Evolutionary conservation across 2,329 filamentous ascomycete species (phyloP).

Genomic region (Cercospora beticola): DNA sequence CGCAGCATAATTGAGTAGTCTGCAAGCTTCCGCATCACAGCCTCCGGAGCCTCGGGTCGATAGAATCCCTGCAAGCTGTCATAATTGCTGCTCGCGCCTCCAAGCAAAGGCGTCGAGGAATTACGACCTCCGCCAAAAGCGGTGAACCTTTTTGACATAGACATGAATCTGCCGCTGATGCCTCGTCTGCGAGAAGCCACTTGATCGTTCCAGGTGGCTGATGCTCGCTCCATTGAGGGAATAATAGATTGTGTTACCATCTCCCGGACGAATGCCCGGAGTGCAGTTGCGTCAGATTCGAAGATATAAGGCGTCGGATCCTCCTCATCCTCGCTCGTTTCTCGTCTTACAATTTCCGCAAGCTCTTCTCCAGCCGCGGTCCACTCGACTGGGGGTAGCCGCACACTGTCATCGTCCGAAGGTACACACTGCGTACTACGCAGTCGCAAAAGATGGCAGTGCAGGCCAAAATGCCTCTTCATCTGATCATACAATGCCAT

Average conservation of each 20-base stretch:
- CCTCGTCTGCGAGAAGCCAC: conserved; percentile 87
- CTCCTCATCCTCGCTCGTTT: conserved; percentile 65
- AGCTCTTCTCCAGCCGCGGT: conserved; percentile 84
- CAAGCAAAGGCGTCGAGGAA: conserved; percentile 51
- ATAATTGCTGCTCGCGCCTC: conserved; percentile 65
- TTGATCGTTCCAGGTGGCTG: conserved; percentile 95
- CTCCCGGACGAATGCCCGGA: conserved; percentile 86
- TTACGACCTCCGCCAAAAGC: conserved; percentile 68
- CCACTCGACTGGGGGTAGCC: conserved; percentile 82
- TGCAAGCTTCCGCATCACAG: conserved; percentile 86
- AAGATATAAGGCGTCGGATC: conserved; percentile 78
- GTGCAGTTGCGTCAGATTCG: conserved; percentile 85
- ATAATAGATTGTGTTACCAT: conserved; percentile 93
- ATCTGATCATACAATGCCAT: conserved; percentile 94
- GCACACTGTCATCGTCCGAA: conserved; percentile 86
- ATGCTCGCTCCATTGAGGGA: conserved; percentile 91
- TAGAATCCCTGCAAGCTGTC: conserved; percentile 79
- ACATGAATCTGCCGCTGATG: conserved; percentile 90
- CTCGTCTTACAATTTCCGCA: conserved; percentile 58
- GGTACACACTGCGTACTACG: conserved; percentile 81
- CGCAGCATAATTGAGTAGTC: conserved; percentile 97
- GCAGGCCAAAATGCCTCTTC: conserved; percentile 96
- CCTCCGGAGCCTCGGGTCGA: conserved; percentile 77
- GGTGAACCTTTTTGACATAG: conserved; percentile 84
- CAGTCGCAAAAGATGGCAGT: conserved; percentile 87